Evolutionary conservation across 768 basidiomycete species (phyloP), one percentile per base, ranked within the genome.

Genomic region (Coprinopsis cinerea): DNA sequence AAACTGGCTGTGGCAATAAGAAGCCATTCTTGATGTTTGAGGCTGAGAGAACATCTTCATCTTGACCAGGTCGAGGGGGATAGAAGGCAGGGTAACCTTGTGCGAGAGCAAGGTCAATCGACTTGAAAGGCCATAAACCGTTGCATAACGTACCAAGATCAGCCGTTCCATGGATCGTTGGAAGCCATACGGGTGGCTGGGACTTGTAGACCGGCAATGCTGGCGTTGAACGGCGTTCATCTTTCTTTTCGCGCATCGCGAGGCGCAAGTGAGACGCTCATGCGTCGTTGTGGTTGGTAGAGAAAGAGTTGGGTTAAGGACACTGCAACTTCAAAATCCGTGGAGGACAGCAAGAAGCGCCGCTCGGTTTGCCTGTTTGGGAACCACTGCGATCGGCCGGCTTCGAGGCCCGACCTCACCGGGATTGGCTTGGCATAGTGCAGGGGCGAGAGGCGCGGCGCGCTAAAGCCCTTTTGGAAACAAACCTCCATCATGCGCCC

Each of bases 41-140:
- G 36, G 81, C 77, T 0, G 85, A 81, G 36, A 92, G 67, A 1
- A 78, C 59, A 57, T 90, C 88, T 61, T 92, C 89, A 48, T 85
- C 82, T 61, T 89, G 85, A 4, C 79, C 76, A 15, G 83, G 78
- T 34, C 77, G 75, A 4, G 90, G 87, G 37, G 90, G 90, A 60
- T 82, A 74, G 57, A 86, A 90, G 10, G 87, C 86, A 48, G 76
- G 71, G 61, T 85, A 89, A 15, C 89, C 89, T 92, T 40, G n/a
- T n/a, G n/a, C n/a, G n/a, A n/a, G n/a, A n/a, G n/a, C n/a, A n/a
- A n/a, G n/a, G n/a, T n/a, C 14, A 23, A 47, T 44, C 40, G 22
- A 39, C 15, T 34, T 55, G 25, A 14, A 18, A 44, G 45, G 47
- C 42, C 44, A 30, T 18, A 44, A 25, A 24, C n/a, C n/a, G n/a